These are phyloP conservation scores for Logfia minima DNA, from an alignment of 129 eudicot species.

Conservation along the genomic window DNA sequence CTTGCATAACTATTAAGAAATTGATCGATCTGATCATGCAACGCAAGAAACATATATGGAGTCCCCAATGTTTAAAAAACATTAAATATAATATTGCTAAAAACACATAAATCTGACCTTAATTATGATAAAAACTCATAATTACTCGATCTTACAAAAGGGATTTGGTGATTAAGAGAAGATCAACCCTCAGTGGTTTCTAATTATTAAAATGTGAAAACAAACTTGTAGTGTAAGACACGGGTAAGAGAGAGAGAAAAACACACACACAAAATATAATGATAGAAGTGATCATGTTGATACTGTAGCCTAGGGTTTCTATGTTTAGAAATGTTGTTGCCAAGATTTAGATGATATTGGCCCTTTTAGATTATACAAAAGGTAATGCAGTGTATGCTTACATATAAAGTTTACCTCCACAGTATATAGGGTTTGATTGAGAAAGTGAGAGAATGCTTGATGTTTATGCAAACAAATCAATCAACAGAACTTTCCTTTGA, in stretches of 20 bases:
- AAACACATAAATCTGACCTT: background rate
- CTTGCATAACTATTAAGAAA: background rate
- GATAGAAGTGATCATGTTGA: slow-evolving; percentile 6
- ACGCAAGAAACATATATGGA: no score
- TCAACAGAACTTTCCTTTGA: slow-evolving; percentile 46
- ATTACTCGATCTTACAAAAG: background rate
- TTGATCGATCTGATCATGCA: no score
- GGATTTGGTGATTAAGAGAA: slow-evolving; percentile 4
- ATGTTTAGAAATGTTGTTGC: slow-evolving; percentile 3
- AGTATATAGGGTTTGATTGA: slow-evolving; percentile 27
- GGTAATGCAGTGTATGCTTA: slow-evolving; percentile 39
- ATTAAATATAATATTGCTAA: background rate
- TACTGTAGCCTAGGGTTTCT: slow-evolving; percentile 11
- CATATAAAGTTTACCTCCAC: slow-evolving; percentile 32
- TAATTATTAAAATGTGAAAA: background rate
- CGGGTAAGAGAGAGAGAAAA: background rate
- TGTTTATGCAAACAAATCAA: slow-evolving; percentile 29
- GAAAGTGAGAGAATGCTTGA: slow-evolving; percentile 30
- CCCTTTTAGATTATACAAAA: slow-evolving; percentile 16
- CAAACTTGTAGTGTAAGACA: background rate
- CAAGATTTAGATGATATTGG: background rate
- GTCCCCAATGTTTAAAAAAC: no score
- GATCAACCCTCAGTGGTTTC: background rate
- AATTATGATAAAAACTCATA: background rate
- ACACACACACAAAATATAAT: background rate